phyloP scores from a whole-genome alignment of 768 basidiomycete species.

The Hebeloma cylindrosporum region DNA sequence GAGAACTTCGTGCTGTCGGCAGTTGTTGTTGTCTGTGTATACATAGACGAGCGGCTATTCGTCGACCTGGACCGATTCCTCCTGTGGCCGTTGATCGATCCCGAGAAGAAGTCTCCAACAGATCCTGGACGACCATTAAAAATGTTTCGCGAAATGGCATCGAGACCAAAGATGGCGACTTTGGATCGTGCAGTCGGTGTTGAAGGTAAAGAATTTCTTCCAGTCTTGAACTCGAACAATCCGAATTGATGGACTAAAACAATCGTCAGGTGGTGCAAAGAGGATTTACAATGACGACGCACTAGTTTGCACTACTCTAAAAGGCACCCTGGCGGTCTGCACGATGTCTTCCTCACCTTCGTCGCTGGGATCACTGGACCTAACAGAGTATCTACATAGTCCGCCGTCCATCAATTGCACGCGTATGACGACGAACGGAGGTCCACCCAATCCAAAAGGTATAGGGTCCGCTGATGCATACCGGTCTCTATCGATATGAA shows the following conservation, averaged over 20 bases:
- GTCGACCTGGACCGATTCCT: conserved; percentile 62
- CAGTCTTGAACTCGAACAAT: conserved; percentile 84
- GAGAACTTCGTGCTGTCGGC: conserved; percentile 72
- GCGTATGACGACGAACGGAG: conserved; percentile 79
- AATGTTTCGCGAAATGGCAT: conserved; percentile 86
- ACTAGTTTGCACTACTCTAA: conserved; percentile 83
- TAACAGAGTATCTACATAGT: conserved; percentile 75
- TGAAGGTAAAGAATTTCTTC: conserved; percentile 69
- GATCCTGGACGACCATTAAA: conserved; percentile 73
- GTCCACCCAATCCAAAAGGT: conserved; percentile 65
- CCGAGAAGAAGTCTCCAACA: conserved; percentile 75
- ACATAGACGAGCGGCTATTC: conserved; percentile 68
- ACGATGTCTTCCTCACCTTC: conserved; percentile 83
- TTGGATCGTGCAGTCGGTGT: conserved; percentile 83
- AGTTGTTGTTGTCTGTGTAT: conserved; percentile 69
- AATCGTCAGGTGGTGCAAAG: conserved; percentile 4
- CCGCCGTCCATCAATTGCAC: conserved; percentile 84
- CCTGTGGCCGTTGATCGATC: conserved; percentile 65
- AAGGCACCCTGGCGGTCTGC: conserved; percentile 70
- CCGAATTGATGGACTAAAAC: conserved; percentile 80
- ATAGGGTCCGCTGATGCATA: conserved; percentile 73
- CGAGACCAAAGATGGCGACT: conserved; percentile 86
- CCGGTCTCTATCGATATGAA: conserved; percentile 85
- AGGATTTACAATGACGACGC: conserved; percentile 33
- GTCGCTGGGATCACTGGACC: conserved; percentile 71